Conservation (phyloP, 164 flowering plant species). For the Umbellularia californica region DNA sequence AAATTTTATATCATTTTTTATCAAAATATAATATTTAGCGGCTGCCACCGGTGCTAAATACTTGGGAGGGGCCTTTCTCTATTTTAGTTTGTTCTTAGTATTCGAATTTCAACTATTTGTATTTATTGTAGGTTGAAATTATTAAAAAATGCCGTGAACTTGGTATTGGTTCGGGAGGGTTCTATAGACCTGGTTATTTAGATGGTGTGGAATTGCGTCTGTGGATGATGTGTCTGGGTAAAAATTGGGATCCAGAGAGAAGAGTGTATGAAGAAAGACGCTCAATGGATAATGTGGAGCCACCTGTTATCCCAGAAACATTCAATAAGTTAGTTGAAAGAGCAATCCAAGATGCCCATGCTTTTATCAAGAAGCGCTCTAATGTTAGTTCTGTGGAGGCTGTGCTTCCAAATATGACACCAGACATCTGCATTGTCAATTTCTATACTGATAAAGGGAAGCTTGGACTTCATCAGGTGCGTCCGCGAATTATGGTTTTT, state of each 20-base stretch:
- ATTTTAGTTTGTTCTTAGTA: neutral
- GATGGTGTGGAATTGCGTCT: slow-evolving; percentile 50
- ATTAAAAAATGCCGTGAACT: slow-evolving; percentile 47
- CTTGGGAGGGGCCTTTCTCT: no score
- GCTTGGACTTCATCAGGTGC: slow-evolving; percentile 89
- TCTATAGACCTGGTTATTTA: slow-evolving; percentile 69
- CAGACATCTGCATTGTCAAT: slow-evolving; percentile 74
- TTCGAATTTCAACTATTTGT: neutral
- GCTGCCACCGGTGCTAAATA: no score
- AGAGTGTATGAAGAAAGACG: slow-evolving; percentile 37
- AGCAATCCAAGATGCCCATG: slow-evolving; percentile 47
- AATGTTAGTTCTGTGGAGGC: slow-evolving; percentile 20
- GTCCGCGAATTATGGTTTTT: neutral
- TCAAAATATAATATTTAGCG: no score
- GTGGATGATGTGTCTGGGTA: slow-evolving; percentile 92
- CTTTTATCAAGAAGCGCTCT: slow-evolving; percentile 16
- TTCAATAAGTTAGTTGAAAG: slow-evolving; percentile 40
- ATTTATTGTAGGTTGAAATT: slow-evolving; percentile 41
- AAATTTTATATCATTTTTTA: no score
- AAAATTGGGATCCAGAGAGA: slow-evolving; percentile 73
- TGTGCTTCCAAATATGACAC: slow-evolving; percentile 52
- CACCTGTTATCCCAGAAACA: slow-evolving; percentile 54
- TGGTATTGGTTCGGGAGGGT: slow-evolving; percentile 79
- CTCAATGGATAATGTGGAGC: slow-evolving; percentile 46
- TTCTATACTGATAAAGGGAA: slow-evolving; percentile 55